Conservation (phyloP, 2,329 filamentous ascomycete species). For the Talaromyces sp. region DNA sequence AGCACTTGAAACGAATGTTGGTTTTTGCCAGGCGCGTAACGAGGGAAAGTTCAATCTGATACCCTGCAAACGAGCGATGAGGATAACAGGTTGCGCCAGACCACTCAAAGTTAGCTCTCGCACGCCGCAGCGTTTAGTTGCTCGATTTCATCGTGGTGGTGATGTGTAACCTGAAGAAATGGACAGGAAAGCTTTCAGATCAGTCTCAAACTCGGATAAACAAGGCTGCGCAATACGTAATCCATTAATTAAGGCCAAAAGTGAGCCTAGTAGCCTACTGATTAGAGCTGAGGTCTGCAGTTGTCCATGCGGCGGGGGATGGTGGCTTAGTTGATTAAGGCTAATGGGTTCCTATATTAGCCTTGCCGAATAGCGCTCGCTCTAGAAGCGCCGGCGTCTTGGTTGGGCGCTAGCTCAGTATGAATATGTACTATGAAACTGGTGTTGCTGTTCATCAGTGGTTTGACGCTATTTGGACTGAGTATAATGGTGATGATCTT, state of each 20-base stretch:
- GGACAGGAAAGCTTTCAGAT: neutral
- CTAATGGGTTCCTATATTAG: conserved; percentile 3
- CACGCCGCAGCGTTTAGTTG: neutral
- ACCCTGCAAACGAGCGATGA: conserved; percentile 1
- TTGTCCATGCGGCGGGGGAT: neutral
- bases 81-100: neutral
- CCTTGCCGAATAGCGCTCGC: conserved; percentile 6
- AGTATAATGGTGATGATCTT: too few relatives aligned
- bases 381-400: neutral
- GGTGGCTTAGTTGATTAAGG: neutral
- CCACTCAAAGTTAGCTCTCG: neutral
- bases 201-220: neutral
- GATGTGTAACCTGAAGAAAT: neutral
- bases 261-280: neutral
- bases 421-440: neutral
- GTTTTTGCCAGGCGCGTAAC: neutral
- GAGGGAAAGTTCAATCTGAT: neutral
- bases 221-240: neutral
- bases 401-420: neutral
- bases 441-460: neutral
- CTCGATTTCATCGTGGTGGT: neutral
- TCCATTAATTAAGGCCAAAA: neutral
- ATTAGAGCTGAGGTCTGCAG: neutral
- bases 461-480: neutral
- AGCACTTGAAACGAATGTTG: neutral